Evolutionary conservation across 768 basidiomycete genomes (phyloP), one percentile per base, ranked within the genome.

Genomic region (Pleurotus sapidus): DNA sequence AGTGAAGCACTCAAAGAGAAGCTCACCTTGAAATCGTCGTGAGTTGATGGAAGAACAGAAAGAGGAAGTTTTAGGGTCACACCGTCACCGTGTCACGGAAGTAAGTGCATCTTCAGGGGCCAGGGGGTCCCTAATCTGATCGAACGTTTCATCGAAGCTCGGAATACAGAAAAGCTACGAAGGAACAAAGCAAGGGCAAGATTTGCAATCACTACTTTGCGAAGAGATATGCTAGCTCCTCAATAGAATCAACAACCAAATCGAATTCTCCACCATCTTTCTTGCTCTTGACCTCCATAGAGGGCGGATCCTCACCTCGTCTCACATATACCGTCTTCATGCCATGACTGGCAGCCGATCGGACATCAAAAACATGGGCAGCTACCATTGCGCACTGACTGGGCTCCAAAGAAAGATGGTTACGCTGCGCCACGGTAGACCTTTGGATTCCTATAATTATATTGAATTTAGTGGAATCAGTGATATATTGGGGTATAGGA

Each of bases 341-440:
- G 0, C 87, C 87, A 3, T 74, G 68, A 0, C 62, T 64, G 0
- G 75, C 78, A 0, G 87, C 86, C 0, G 75, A 83, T 1, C 74
- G 74, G 11, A 87, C 71, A 62, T 89, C 88, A 57, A 69, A 74
- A 2, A 73, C 71, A 68, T 89, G 88, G 5, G 86, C 76, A 0
- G 87, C 86, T 6, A 89, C 87, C 80, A 89, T 82, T 2, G 81
- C 86, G 38, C 80, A 74, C 42, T 77, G 76, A 5, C 77, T 63
- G 0, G 86, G 81, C 1, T 74, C 68, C 3, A 85, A 59, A 1
- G 74, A 68, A 5, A 89, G 77, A 59, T 86, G 79, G 5, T 74
- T 74, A 71, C 0, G 77, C 66, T 1, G 80, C 79, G 3, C 76
- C 73, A 1, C 75, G 67, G 61, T 88, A 89, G 0, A 78, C 73